Percentiles rank a stretch among this genome's conserved stretches.
These are phyloP conservation scores for Xylaria multiplex DNA, from an alignment of 2,329 filamentous ascomycete species.

Conservation along the genomic window DNA sequence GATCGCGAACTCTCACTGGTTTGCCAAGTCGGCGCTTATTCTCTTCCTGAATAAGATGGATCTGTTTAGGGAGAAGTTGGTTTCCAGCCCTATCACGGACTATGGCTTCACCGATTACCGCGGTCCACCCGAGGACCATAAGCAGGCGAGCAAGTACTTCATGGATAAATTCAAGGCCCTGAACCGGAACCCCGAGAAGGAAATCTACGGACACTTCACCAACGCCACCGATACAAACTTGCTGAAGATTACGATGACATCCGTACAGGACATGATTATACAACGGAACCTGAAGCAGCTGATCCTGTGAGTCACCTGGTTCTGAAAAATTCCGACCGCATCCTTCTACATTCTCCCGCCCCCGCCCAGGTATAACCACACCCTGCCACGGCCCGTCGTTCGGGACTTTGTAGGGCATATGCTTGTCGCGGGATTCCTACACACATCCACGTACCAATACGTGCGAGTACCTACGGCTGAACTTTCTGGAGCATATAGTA, in stretches of 20 bases:
- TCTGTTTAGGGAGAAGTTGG: slow-evolving; percentile 81
- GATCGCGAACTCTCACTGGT: slow-evolving; percentile 87
- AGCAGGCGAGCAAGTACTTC: slow-evolving; percentile 82
- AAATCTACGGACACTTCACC: slow-evolving; percentile 71
- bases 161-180: slow-evolving; percentile 82
- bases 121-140: slow-evolving; percentile 75
- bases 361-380: slow-evolving; percentile 31
- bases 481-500: slow-evolving; percentile 50
- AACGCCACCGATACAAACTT: slow-evolving; percentile 76
- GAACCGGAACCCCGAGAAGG: slow-evolving; percentile 74
- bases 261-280: slow-evolving; percentile 88
- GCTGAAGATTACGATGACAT: slow-evolving; percentile 86
- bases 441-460: slow-evolving; percentile 32
- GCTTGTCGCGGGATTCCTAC: slow-evolving; percentile 35
- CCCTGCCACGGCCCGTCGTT: slow-evolving; percentile 34
- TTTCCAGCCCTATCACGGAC: slow-evolving; percentile 74
- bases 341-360: slow-evolving; percentile 29
- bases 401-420: slow-evolving; percentile 35
- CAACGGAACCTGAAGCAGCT: slow-evolving; percentile 84
- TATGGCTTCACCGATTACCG: slow-evolving; percentile 83
- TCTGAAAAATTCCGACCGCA: slow-evolving; percentile 39
- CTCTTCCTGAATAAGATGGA: slow-evolving; percentile 91
- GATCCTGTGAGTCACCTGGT: slow-evolving; percentile 67
- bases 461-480: slow-evolving; percentile 45
- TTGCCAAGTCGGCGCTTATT: slow-evolving; percentile 82